Base-by-base conservation (phyloP, 2,329 filamentous ascomycete genomes). In the Talaromyces sp. region DNA sequence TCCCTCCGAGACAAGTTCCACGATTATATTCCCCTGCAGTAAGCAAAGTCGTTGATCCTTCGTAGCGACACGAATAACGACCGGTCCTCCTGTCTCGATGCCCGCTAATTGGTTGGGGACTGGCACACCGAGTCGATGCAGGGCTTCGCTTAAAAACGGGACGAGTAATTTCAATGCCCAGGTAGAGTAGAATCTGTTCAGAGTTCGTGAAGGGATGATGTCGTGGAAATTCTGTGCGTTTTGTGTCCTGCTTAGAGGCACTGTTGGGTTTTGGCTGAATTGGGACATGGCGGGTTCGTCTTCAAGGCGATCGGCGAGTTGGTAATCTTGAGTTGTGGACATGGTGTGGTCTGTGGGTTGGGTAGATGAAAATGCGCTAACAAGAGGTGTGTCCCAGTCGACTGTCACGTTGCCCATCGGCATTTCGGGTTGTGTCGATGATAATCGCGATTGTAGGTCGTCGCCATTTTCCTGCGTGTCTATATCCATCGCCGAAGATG, bases 101-200 rank as follows among this genome's bases (percentile, higher is more conserved):
- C 84, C 79, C 1, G 75, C 68, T 6, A 80, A 76, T 5, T 80
- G 76, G 1, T 77, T 69, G 0, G 87, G 85, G 5, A 90, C 85
- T 0, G 92, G 91, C 2, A 99, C 88, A 68, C 93, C 93, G 45
- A 98, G 87, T 65, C 91, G 88, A 75, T 96, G 92, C 33, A 99
- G 82, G 1, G 92, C 91, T 69, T 93, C 90, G 71, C 87, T 84
- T 22, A 99, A 82, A 75, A 94, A 88, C 60, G 93, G 89, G 0
- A 96, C 84, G 0, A 99, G 86, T 65, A 94, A 85, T 14, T 85
- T 81, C 6, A 92, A 82, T 1, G 92, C 86, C 72, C 94, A 88
- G 59, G 89, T 86, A 0, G 93, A 97, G 78, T 95, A 93, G 84
- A 99, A 99, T 64, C 93, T 90, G 7, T 94, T 94, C 67, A 99